These are phyloP conservation scores for Aureobasidium sp. DNA, from an alignment of 2,329 filamentous ascomycete genomes.

Conservation along the genomic window DNA sequence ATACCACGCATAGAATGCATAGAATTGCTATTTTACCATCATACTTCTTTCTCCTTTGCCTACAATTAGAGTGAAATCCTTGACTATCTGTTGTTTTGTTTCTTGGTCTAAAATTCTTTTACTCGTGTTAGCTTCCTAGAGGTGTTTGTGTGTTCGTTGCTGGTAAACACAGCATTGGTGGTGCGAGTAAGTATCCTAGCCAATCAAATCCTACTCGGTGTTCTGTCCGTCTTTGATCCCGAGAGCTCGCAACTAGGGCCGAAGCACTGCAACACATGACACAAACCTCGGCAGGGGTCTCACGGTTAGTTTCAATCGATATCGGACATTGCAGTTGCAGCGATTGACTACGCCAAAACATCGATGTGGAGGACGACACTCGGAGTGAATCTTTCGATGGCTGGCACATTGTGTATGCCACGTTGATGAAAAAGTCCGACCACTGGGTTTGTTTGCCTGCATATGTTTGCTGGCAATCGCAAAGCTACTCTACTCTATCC, in stretches of 20 bases:
- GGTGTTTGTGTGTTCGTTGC: too few species aligned
- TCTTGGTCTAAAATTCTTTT: neutral
- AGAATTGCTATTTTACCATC: constrained; percentile 5
- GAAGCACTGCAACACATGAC: neutral
- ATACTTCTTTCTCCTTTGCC: neutral
- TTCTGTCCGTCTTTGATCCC: neutral
- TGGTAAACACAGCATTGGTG: neutral
- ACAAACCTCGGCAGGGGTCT: neutral
- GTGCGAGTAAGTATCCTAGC: neutral
- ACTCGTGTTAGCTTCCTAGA: too few species aligned
- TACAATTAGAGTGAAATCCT: too few species aligned
- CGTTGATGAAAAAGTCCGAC: neutral
- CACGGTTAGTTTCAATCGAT: neutral
- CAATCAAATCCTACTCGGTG: neutral
- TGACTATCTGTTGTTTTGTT: neutral
- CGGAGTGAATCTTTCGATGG: neutral
- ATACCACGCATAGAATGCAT: constrained; percentile 13
- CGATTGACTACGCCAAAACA: neutral
- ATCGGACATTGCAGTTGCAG: neutral
- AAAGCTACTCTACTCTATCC: too few species aligned
- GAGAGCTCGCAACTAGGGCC: neutral
- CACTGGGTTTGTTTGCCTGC: neutral
- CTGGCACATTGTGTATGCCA: neutral
- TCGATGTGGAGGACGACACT: neutral
- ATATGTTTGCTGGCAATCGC: neutral